These are phyloP conservation scores for Priceomyces haplophilus DNA, from an alignment of 805 yeast species.

Conservation along the genomic window DNA sequence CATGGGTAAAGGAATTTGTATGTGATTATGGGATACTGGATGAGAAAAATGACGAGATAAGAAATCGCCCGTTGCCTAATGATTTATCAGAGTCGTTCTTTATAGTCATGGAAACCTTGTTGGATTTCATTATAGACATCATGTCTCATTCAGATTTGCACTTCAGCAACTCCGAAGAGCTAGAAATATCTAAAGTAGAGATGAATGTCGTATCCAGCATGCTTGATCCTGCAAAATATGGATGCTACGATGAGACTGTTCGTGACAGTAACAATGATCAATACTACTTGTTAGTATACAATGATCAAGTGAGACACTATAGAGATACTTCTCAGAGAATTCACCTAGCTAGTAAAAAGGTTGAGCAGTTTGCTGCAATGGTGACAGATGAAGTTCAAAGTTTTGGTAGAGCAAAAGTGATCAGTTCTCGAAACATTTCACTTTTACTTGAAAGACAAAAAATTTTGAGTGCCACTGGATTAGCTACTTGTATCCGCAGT, in stretches of 20 bases:
- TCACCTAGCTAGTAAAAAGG: constrained; percentile 60
- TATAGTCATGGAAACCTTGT: constrained; percentile 42
- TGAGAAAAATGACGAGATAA: constrained; percentile 6
- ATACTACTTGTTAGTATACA: constrained; percentile 63
- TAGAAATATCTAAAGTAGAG: constrained; percentile 21
- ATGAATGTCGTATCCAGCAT: constrained; percentile 27
- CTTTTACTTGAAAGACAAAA: constrained; percentile 52
- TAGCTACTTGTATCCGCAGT: constrained; percentile 63
- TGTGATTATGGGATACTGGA: constrained; percentile 42
- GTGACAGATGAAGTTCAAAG: constrained; percentile 59
- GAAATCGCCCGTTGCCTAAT: constrained; percentile 33
- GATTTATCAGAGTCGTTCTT: constrained; percentile 38
- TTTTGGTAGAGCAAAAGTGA: constrained; percentile 68
- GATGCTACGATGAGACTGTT: constrained; percentile 26
- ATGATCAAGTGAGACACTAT: constrained; percentile 75
- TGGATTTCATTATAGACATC: constrained; percentile 64
- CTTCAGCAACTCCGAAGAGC: constrained; percentile 26
- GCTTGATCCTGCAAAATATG: constrained; percentile 44
- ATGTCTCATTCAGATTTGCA: constrained; percentile 48
- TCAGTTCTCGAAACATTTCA: constrained; percentile 51
- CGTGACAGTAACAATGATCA: constrained; percentile 39
- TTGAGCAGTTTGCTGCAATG: constrained; percentile 66
- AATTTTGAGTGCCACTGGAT: constrained; percentile 59
- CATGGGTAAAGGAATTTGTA: constrained; percentile 56
- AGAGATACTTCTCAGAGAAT: constrained; percentile 70